phyloP scores from a whole-genome alignment of 805 yeast species.

The Ogataea parapolymorpha region DNA sequence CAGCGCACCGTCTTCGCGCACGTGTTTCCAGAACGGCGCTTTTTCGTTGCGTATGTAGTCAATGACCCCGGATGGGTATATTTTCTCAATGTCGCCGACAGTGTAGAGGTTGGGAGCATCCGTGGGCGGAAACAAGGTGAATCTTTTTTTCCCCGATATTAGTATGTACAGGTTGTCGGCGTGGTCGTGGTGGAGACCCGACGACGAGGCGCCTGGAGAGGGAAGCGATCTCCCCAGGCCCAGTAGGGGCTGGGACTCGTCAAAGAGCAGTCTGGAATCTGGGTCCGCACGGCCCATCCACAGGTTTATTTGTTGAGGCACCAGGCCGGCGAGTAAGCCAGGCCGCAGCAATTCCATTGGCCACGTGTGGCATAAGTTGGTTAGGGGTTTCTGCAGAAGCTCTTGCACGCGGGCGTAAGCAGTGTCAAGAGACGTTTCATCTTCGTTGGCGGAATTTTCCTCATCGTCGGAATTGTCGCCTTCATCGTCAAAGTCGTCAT shows the following conservation, averaged over 20 bases:
- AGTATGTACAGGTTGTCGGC: slow-evolving; percentile 72
- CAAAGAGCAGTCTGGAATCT: slow-evolving; percentile 1
- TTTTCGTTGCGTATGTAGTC: slow-evolving; percentile 53
- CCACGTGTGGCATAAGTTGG: slow-evolving; percentile 34
- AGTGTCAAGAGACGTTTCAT: slow-evolving; percentile 19
- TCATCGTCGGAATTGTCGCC: slow-evolving; percentile 30
- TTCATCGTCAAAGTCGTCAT: slow-evolving; percentile 48
- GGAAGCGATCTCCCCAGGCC: slow-evolving; percentile 58
- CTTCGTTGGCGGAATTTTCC: not conserved
- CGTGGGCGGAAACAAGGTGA: slow-evolving; percentile 62
- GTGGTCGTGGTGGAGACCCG: slow-evolving; percentile 79
- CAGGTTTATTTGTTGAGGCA: slow-evolving; percentile 69
- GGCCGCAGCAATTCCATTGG: slow-evolving; percentile 41
- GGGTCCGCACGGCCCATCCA: slow-evolving; percentile 58
- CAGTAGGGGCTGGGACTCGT: slow-evolving; percentile 25
- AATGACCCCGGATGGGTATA: slow-evolving; percentile 62
- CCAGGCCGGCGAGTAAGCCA: slow-evolving; percentile 37
- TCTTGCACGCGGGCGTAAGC: slow-evolving; percentile 44
- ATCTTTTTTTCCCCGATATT: slow-evolving; percentile 57
- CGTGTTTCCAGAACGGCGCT: slow-evolving; percentile 61
- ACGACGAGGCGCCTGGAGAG: slow-evolving; percentile 48
- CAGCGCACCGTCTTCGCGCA: slow-evolving; percentile 62
- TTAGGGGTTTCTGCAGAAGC: slow-evolving; percentile 61
- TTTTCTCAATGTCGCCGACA: slow-evolving; percentile 53
- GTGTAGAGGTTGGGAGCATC: slow-evolving; percentile 60